These are phyloP conservation scores for Dioscorea dumetorum DNA, from an alignment of 106 monocot species.

Conservation along the genomic window DNA sequence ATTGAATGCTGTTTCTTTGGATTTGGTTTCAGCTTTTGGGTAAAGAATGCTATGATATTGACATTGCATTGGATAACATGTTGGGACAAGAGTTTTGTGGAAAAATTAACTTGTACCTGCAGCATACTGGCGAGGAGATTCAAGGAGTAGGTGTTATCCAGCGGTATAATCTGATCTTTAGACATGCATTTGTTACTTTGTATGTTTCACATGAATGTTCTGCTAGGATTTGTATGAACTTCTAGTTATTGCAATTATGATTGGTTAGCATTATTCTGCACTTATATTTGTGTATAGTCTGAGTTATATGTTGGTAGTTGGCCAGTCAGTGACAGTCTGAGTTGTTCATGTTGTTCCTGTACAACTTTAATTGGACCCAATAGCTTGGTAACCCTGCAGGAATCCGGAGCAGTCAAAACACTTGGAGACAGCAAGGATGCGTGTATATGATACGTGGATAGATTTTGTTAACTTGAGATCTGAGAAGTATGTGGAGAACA, in stretches of 20 bases:
- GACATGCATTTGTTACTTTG: too few species aligned
- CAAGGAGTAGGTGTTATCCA: constrained; percentile 79
- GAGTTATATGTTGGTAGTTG: background rate
- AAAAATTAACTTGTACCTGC: constrained; percentile 68
- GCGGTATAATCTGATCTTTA: constrained; percentile 23
- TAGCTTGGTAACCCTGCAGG: constrained; percentile 28
- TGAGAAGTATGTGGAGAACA: constrained; percentile 93
- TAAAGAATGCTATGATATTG: constrained; percentile 86
- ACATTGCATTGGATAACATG: constrained; percentile 94
- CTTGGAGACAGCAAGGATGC: constrained; percentile 97
- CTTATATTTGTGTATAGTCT: background rate
- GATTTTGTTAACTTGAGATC: constrained; percentile 99
- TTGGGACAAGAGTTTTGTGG: constrained; percentile 80
- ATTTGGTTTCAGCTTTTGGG: constrained; percentile 50
- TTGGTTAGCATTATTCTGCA: background rate
- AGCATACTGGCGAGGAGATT: constrained; percentile 46
- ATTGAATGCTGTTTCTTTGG: background rate
- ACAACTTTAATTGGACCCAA: background rate
- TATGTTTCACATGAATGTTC: background rate
- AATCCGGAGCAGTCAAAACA: constrained; percentile 99
- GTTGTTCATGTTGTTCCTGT: background rate
- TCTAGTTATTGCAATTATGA: background rate
- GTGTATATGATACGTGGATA: constrained; percentile 75
- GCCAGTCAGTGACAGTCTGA: background rate
- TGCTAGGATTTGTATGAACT: background rate